Evolutionary conservation across 495 filamentous ascomycete genomes (phyloP), one percentile per base, ranked within the genome.

Genomic region (Entonaema liquescens): DNA sequence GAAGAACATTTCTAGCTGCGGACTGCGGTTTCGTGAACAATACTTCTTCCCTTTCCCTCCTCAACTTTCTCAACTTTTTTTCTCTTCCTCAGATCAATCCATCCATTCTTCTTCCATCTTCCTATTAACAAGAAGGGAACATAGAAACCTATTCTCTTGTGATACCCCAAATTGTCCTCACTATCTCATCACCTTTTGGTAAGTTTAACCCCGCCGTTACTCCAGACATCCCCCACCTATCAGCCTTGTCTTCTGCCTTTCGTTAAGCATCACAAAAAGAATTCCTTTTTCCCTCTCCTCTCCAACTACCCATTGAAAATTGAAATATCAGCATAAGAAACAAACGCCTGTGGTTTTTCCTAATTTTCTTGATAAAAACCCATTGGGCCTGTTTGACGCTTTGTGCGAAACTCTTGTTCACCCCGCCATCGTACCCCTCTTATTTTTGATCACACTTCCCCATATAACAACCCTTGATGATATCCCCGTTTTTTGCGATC

Each of bases 1-100:
- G 74, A 68, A 66, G 75, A 72, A 72, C 70, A 70, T 60, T 60
- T 70, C 70, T 70, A 65, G 62, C 49, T 59, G 69, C 67, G 35
- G 55, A n/a, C 60, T 67, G 71, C 59, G 52, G 7, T 57, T 65
- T 62, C 38, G 40, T 65, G 29, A 35, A 65, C 62, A 68, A 44
- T 73, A 68, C 62, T 72, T 74, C 67, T 62, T 33, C 33, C 67
- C 64, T 64, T 70, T 68, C 56, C 63, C 61, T 57, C 72, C 59
- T 73, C 73, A 70, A 59, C 65, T 62, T 58, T 17, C 26, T 42
- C 61, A 55, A 56, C 42, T 47, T 62, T 58, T 59, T 62, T 57
- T 59, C 5, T 55, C 35, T 50, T 58, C 54, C 38, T 70, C 66
- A 65, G 21, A 66, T 26, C 56, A 66, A 36, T 44, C 5, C 50